Evolutionary conservation across 495 filamentous ascomycete genomes (phyloP).

Genomic region (Mytilinidion resinicola): DNA sequence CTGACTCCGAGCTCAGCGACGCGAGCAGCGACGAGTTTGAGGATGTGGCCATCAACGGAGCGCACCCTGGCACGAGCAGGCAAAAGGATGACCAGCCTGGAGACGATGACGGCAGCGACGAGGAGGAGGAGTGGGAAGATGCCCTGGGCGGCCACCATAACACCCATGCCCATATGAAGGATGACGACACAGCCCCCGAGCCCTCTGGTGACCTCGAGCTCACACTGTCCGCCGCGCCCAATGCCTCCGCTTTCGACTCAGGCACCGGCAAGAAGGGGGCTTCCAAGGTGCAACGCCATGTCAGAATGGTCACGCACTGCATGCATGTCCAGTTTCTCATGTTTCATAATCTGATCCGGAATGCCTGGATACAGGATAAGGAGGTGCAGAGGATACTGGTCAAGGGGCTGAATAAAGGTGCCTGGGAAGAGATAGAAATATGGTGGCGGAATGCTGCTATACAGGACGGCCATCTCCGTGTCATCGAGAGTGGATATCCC

Average conservation of each 20-base stretch:
- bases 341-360: conserved; percentile 82
- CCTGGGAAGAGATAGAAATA: conserved; percentile 65
- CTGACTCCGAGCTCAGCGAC: conserved; percentile 61
- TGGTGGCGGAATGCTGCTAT: conserved; percentile 64
- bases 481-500: conserved; percentile 27
- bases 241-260: conserved; percentile 46
- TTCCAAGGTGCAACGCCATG: conserved; percentile 72
- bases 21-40: conserved; percentile 54
- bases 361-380: conserved; percentile 75
- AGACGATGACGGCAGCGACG: conserved; percentile 55
- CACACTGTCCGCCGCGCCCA: conserved; percentile 44
- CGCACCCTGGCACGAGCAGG: neutral
- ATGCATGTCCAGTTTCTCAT: conserved; percentile 85
- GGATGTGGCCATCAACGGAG: conserved; percentile 41
- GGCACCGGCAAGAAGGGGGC: conserved; percentile 69
- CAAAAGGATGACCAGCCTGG: conserved; percentile 25
- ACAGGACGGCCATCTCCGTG: conserved; percentile 42
- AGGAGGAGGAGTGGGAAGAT: conserved; percentile 84
- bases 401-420: conserved; percentile 57
- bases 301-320: conserved; percentile 71
- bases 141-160: conserved; percentile 42
- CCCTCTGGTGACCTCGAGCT: conserved; percentile 62
- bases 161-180: conserved; percentile 23
- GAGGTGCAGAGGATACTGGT: conserved; percentile 72
- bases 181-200: conserved; percentile 13